Conservation (phyloP, 495 filamentous ascomycete genomes). For the Xylaria grammica region DNA sequence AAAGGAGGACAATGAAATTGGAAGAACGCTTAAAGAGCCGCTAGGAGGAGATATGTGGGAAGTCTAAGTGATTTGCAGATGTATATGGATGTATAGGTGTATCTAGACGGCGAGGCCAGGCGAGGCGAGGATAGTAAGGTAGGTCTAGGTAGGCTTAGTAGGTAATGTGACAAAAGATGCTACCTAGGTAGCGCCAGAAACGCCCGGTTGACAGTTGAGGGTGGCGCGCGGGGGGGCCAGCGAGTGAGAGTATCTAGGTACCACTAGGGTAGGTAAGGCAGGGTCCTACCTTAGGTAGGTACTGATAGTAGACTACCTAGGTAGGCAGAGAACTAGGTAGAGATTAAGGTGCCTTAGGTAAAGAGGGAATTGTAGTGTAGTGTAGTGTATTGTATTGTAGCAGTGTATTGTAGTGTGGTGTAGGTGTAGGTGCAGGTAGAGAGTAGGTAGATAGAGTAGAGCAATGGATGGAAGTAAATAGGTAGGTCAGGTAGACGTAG, state of each 20-base stretch:
- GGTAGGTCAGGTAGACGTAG: not conserved
- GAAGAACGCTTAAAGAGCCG: not conserved
- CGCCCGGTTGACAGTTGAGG: not conserved
- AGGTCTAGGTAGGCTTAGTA: not conserved
- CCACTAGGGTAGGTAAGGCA: no score
- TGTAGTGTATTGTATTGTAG: not conserved
- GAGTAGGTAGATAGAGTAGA: not conserved
- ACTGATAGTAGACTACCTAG: no score
- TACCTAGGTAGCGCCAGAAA: not conserved
- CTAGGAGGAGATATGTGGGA: not conserved
- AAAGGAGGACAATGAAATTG: not conserved
- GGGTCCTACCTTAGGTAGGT: no score
- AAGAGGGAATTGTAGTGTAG: not conserved
- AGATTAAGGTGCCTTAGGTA: no score
- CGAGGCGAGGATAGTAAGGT: conserved; percentile 1
- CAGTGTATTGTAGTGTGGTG: not conserved
- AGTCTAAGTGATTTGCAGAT: not conserved
- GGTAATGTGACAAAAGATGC: not conserved
- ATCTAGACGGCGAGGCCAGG: not conserved
- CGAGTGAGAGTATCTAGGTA: no score
- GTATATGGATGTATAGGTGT: conserved; percentile 5
- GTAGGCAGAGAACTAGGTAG: no score
- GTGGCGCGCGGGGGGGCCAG: not conserved
- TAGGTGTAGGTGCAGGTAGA: not conserved
- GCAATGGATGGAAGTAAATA: not conserved